Conservation (phyloP, 306 rosid genomes). For the Inga laurina region DNA sequence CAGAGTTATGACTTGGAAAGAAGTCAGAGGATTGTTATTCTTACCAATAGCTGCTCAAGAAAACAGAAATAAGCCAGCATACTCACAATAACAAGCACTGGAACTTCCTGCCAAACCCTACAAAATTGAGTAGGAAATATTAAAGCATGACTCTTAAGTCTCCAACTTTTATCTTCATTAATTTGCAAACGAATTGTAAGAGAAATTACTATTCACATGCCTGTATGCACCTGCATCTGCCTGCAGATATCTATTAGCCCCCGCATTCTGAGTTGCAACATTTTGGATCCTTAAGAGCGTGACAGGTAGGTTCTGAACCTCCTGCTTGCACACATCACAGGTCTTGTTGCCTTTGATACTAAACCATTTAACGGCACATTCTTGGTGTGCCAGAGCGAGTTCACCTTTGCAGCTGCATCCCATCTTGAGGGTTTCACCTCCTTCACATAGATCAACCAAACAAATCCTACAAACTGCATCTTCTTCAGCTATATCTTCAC, state of each 20-base stretch:
- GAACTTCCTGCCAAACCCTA: constrained; percentile 98
- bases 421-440: constrained; percentile 97
- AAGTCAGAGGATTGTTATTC: constrained; percentile 23
- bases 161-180: constrained; percentile 9
- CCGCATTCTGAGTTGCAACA: constrained; percentile 48
- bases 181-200: not conserved
- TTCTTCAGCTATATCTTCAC: constrained; percentile 93
- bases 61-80: constrained; percentile 97
- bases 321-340: constrained; percentile 95
- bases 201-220: constrained; percentile 46
- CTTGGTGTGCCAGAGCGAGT: constrained; percentile 96
- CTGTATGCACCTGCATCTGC: constrained; percentile 62
- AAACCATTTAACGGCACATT: constrained; percentile 95
- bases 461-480: constrained; percentile 98
- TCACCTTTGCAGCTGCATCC: constrained; percentile 99
- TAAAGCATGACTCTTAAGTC: constrained; percentile 3
- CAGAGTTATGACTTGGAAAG: constrained; percentile 24
- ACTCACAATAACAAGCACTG: constrained; percentile 92
- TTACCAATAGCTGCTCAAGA: constrained; percentile 94
- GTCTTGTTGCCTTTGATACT: constrained; percentile 93
- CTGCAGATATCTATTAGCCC: constrained; percentile 48
- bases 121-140: constrained; percentile 29
- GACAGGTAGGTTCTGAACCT: constrained; percentile 82
- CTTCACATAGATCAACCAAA: constrained; percentile 88
- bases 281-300: constrained; percentile 82